Base-by-base conservation (phyloP, 2,329 filamentous ascomycete species). In the Fusarium piperis region DNA sequence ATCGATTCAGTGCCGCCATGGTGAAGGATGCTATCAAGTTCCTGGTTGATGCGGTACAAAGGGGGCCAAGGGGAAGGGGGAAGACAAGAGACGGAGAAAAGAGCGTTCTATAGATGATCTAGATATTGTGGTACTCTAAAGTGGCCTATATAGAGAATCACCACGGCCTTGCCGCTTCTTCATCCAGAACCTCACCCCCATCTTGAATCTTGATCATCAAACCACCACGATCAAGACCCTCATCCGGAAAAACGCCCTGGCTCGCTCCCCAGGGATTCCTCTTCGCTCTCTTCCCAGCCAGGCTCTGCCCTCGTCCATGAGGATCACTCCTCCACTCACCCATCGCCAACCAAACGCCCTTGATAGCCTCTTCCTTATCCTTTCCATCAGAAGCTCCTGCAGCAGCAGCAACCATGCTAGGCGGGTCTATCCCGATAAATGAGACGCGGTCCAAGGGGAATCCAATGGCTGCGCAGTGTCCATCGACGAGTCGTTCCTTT, bases 1-100 rank as follows among this genome's bases (percentile, higher is more conserved):
- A 96, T 78, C 83, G 85, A n/a, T 94, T 93, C 74, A 90, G 87
- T 11, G 79, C 83, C 2, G 85, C 81, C 7, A 95, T 96, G 93
- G 85, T 90, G 30, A 81, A 82, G 68, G 91, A 92, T 76, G 87
- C 92, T 5, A 85, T 92, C 12, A 80, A 81, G 36, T 95, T 93
- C 79, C 79, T 95, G 35, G 79, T 86, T 16, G 82, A 86, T 39
- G 83, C 79, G 8, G 82, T 89, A 18, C 79, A 75, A 12, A 76
- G 78, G 62, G 76, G 78, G 44, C 67, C 78, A 58, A 72, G 74
- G 52, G 65, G 62, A 18, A 72, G 59, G 53, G 60, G 57, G 7
- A 72, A 75, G 66, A 68, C 77, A 9, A 81, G 79, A 56, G 73
- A 81, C 81, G 57, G 78, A 64, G 72, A 72, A 33, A 72, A 67